Conservation (phyloP, 805 yeast genomes). For the Schwanniomyces yamadae region DNA sequence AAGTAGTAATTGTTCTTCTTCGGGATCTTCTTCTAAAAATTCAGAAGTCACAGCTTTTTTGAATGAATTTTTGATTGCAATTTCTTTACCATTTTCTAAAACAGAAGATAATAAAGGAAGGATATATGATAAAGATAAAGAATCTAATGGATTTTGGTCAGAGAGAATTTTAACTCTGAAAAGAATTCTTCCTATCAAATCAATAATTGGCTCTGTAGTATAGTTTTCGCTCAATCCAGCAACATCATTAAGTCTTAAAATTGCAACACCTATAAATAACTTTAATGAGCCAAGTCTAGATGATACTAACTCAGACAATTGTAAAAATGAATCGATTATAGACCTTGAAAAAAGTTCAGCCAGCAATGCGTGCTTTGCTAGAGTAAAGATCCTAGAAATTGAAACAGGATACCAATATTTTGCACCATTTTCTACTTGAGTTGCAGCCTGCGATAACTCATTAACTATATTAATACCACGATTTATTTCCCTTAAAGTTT, state of each 20-base stretch:
- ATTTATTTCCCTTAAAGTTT: conserved; percentile 32
- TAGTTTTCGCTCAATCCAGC: conserved; percentile 46
- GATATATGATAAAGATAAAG: conserved; percentile 65
- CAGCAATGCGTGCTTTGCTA: conserved; percentile 37
- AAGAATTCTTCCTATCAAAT: conserved; percentile 60
- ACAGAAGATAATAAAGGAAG: conserved; percentile 73
- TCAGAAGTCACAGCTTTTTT: conserved; percentile 58
- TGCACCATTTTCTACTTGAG: conserved; percentile 63
- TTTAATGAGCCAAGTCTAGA: conserved; percentile 51
- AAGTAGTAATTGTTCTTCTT: conserved; percentile 79
- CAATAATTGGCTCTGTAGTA: conserved; percentile 51
- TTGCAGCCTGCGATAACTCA: conserved; percentile 50
- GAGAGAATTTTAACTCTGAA: conserved; percentile 74
- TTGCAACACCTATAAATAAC: conserved; percentile 65
- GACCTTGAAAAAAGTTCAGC: conserved; percentile 39
- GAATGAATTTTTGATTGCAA: conserved; percentile 51
- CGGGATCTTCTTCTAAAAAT: conserved; percentile 78
- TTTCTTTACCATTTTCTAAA: conserved; percentile 61
- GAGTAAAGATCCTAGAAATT: conserved; percentile 45
- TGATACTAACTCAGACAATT: conserved; percentile 52
- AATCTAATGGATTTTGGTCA: conserved; percentile 70
- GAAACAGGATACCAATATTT: conserved; percentile 73
- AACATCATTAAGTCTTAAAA: conserved; percentile 55
- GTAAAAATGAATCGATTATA: conserved; percentile 52
- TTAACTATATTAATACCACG: conserved; percentile 55